Percentiles rank a stretch among this genome's conserved stretches.
Evolutionary conservation across 225 moss, liverwort and hornwort species (phyloP).

Genomic region (Pleurozium schreberi): DNA sequence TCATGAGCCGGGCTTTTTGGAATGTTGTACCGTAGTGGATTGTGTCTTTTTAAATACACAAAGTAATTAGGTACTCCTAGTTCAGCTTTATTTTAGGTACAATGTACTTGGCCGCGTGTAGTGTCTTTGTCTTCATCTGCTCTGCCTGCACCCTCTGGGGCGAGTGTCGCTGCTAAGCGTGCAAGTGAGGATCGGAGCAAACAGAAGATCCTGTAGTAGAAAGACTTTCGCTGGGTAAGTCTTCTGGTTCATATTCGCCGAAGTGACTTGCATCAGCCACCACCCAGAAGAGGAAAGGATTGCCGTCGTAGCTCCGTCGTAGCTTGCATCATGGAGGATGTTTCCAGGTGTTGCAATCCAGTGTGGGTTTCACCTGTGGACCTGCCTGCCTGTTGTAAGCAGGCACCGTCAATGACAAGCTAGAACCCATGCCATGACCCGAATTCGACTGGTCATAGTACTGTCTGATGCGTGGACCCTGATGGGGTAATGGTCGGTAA

Average conservation of each 20-base stretch:
- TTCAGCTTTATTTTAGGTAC: not conserved
- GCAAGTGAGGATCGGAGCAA: not conserved
- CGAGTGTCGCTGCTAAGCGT: not conserved
- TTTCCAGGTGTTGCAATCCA: not conserved
- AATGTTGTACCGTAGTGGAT: not conserved
- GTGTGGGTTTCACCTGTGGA: too few relatives aligned
- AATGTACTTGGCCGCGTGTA: too few relatives aligned
- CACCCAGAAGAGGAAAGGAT: not conserved
- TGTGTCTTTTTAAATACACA: not conserved
- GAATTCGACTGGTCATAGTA: too few relatives aligned
- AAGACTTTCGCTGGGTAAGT: too few relatives aligned
- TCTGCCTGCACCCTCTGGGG: not conserved
- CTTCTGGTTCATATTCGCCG: not conserved
- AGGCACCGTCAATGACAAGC: too few relatives aligned
- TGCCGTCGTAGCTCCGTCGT: not conserved
- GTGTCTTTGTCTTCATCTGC: not conserved
- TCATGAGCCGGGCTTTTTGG: not conserved
- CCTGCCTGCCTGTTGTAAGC: too few relatives aligned
- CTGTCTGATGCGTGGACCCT: too few relatives aligned
- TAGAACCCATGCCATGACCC: too few relatives aligned
- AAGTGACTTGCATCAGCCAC: not conserved
- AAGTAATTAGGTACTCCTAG: too few relatives aligned
- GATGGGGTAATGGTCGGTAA: too few relatives aligned
- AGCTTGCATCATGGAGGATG: not conserved
- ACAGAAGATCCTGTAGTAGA: not conserved